Evolutionary conservation across 2,329 filamentous ascomycete species (phyloP).

Genomic region (Pseudogymnoascus verrucosus): DNA sequence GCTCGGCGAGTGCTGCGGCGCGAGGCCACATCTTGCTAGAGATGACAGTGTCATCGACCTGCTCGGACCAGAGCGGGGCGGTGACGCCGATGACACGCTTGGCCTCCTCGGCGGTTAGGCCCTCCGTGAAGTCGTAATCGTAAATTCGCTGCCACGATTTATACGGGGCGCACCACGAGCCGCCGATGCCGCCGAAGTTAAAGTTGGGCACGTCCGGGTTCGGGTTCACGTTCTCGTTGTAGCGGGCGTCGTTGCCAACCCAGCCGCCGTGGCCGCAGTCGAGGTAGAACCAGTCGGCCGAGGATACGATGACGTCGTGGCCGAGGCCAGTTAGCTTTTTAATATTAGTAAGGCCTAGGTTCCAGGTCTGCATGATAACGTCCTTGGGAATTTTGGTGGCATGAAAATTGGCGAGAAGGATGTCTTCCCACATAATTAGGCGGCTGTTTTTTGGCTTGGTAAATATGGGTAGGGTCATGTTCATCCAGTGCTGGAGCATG

Average conservation of each 20-base stretch:
- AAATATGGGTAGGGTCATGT: conserved; percentile 51
- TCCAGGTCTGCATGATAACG: conserved; percentile 72
- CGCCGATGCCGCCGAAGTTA: conserved; percentile 54
- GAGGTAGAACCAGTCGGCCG: conserved; percentile 72
- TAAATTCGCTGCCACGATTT: conserved; percentile 79
- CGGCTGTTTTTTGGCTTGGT: conserved; percentile 50
- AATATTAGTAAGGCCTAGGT: conserved; percentile 52
- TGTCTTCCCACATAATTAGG: conserved; percentile 76
- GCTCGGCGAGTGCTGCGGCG: conserved; percentile 61
- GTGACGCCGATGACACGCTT: conserved; percentile 70
- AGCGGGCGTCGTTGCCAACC: conserved; percentile 52
- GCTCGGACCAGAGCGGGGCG: conserved; percentile 70
- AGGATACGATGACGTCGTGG: conserved; percentile 63
- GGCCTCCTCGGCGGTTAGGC: conserved; percentile 51
- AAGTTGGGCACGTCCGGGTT: conserved; percentile 52
- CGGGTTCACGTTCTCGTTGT: conserved; percentile 46
- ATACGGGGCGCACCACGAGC: conserved; percentile 69
- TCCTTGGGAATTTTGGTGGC: conserved; percentile 51
- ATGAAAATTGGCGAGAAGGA: conserved; percentile 56
- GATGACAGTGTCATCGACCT: conserved; percentile 63
- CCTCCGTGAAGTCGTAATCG: conserved; percentile 62
- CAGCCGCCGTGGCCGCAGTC: conserved; percentile 74
- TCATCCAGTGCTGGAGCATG: conserved; percentile 64
- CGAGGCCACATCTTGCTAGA: conserved; percentile 71
- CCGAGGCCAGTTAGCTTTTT: conserved; percentile 52